A percentile compares a stretch with the other conserved stretches of the same genome.
Evolutionary conservation across 345 rosid species (phyloP).

Genomic region (Cardamine occulta): DNA sequence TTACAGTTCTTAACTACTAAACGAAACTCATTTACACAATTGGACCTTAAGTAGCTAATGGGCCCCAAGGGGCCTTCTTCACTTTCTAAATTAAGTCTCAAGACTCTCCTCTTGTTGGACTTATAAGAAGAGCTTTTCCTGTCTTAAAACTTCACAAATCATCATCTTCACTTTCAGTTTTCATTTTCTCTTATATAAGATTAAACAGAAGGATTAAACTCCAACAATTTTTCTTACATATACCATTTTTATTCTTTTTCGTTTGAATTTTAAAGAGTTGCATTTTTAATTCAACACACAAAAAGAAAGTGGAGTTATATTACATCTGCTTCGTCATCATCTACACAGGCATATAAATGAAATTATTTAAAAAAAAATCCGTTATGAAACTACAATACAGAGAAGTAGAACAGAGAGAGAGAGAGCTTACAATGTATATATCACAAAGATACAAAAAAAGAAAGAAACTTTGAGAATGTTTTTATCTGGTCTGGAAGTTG

Average conservation of each 20-base stretch:
- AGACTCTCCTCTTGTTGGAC: neutral
- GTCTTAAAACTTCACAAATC: neutral
- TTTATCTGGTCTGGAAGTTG: slow-evolving; percentile 64
- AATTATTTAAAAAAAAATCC: neutral
- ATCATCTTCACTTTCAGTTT: too few species aligned
- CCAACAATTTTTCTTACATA: too few species aligned
- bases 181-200: too few species aligned
- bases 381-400: slow-evolving; percentile 6
- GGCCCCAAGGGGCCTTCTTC: neutral
- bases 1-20: too few species aligned
- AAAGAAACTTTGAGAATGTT: neutral
- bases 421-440: neutral
- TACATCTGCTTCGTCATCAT: slow-evolving; percentile 34
- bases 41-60: neutral
- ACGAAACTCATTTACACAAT: neutral
- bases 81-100: neutral
- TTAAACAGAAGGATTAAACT: too few species aligned
- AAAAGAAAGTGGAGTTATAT: neutral
- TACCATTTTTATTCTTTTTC: neutral
- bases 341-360: slow-evolving; percentile 9
- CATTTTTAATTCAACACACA: neutral
- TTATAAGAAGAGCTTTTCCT: too few species aligned
- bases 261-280: neutral
- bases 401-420: neutral
- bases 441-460: neutral